Base-by-base conservation (phyloP, 805 yeast species). In the Alloascoidea hylecoeti region DNA sequence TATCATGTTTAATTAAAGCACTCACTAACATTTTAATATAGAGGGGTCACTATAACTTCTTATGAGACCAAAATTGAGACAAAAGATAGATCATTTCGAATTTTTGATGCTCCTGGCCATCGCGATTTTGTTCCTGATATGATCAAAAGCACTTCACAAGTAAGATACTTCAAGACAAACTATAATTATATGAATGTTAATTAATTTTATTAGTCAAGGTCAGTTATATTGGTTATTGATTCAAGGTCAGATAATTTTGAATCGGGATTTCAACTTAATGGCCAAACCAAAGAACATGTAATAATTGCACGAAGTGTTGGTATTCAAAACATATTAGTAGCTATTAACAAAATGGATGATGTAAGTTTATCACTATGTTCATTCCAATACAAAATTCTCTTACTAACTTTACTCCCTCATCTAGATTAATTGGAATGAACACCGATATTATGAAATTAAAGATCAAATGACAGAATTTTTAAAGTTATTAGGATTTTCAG, bases 41-140 rank as follows among this genome's bases (percentile, higher is more conserved):
- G 88, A 36, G 94, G 94, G 35, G 86, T 82, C 4, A 82, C 94
- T 2, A 75, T 82, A 16, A 94, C 82, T 49, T 72, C 80, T 23
- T 76, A 82, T 40, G 77, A 78, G 38, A 75, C 82, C 5, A 60
- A 64, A 32, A 75, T 82, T 42, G 79, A 74, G 46, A 78, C 88
- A 2, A 38, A 50, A 1, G 52, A 47, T 2, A 63, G 75, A 4
- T 57, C 65, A 36, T 79, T 77, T 51, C 75, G 83, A 1, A 77
- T 84, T 3, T 72, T 82, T 40, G 94, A 82, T 58, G 86, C 94
- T 1, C 94, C 94, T 0, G 94, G 94, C 0, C 94, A 82, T 55
- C 65, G 68, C 42, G 92, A 82, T 49, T 82, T 78, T 54, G 82
- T 82, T 19, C 94, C 94, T 3, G 75, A 71, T 45, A 70, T 73